These are phyloP conservation scores for Lippia alba DNA, from an alignment of 305 asterid species.

Conservation along the genomic window DNA sequence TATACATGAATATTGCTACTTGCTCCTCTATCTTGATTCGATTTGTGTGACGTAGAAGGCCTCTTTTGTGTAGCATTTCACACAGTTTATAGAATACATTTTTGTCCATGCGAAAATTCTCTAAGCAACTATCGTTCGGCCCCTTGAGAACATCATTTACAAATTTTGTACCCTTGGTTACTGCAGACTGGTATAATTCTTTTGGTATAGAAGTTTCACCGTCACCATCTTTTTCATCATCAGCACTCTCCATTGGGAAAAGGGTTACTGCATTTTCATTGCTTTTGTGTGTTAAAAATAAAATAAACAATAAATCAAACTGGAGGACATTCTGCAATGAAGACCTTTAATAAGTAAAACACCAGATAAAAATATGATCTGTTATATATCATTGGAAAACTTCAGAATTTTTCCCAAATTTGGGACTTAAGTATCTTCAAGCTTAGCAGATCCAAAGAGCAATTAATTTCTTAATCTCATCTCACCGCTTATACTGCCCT, in stretches of 20 bases:
- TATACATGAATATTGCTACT: constrained; percentile 53
- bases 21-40: constrained; percentile 56
- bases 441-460: background rate
- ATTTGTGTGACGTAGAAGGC: constrained; percentile 52
- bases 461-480: background rate
- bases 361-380: background rate
- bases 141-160: constrained; percentile 51
- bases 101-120: constrained; percentile 56
- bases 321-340: too few species aligned
- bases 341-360: too few species aligned
- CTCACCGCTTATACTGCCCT: background rate
- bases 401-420: background rate
- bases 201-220: constrained; percentile 29
- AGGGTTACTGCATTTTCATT: constrained; percentile 36
- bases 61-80: constrained; percentile 43
- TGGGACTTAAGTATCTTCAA: background rate
- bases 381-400: background rate
- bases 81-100: constrained; percentile 43
- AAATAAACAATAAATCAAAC: background rate
- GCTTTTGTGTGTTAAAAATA: background rate
- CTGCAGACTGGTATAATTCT: constrained; percentile 33
- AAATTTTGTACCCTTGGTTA: constrained; percentile 39
- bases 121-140: constrained; percentile 44
- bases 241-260: constrained; percentile 43
- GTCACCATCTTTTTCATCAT: constrained; percentile 42